A percentile compares a stretch with the other conserved stretches of the same genome.
phyloP scores from a whole-genome alignment of 495 filamentous ascomycete genomes.

The Astrothelium macrocarpum region DNA sequence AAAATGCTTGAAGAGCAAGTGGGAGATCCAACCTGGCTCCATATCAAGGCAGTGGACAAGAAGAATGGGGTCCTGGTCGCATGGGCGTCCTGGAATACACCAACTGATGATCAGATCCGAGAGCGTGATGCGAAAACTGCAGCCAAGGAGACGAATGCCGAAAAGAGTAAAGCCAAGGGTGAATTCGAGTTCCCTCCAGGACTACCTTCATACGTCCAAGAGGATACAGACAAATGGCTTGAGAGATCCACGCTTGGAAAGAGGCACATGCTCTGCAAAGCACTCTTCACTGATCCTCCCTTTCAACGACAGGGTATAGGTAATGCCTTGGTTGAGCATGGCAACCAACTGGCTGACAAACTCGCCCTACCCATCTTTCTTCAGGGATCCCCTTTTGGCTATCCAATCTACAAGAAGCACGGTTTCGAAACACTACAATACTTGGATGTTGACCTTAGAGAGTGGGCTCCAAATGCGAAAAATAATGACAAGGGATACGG shows the following conservation, averaged over 20 bases:
- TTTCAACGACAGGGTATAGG: background rate
- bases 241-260: background rate
- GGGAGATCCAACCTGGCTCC: conserved; percentile 10
- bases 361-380: background rate
- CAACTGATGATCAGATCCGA: conserved; percentile 10
- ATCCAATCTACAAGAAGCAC: background rate
- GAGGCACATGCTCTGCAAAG: background rate
- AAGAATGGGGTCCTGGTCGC: conserved; percentile 9
- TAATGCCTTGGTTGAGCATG: background rate
- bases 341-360: background rate
- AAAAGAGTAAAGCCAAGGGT: background rate
- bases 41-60: conserved; percentile 13
- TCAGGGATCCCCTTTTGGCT: background rate
- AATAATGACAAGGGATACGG: background rate
- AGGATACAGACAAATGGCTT: background rate
- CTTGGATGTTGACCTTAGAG: background rate
- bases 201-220: background rate
- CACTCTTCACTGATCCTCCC: background rate
- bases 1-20: conserved; percentile 14
- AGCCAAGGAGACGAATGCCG: background rate
- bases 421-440: background rate
- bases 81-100: conserved; percentile 13
- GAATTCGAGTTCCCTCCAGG: background rate
- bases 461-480: background rate
- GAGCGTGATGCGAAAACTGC: conserved; percentile 6